Conservation (phyloP, 352 stramenopile genomes). For the Phytophthora foliorum region DNA sequence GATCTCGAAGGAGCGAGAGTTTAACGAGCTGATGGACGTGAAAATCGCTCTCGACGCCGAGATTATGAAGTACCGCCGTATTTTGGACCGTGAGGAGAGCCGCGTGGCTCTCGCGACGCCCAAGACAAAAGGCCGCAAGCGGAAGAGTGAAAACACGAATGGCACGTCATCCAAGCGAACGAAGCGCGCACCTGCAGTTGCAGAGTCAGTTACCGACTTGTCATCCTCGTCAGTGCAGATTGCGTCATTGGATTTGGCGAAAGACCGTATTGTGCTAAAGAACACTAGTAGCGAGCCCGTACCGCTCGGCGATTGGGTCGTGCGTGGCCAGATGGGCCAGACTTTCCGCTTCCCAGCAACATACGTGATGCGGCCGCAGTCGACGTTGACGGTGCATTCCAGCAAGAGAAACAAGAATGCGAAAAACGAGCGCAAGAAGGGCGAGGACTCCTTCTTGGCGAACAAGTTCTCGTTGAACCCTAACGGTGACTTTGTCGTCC, state of each 20-base stretch:
- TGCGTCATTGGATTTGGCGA: conserved; percentile 70
- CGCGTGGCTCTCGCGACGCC: conserved; percentile 73
- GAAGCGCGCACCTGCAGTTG: conserved; percentile 40
- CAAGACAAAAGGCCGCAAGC: conserved; percentile 64
- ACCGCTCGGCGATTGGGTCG: conserved; percentile 71
- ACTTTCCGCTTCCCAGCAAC: conserved; percentile 76
- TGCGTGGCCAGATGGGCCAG: conserved; percentile 69
- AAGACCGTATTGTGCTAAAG: conserved; percentile 81
- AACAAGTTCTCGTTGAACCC: conserved; percentile 85
- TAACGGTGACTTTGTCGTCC: conserved; percentile 73
- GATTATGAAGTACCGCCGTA: conserved; percentile 85
- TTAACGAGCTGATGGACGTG: conserved; percentile 91
- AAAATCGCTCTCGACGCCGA: conserved; percentile 84
- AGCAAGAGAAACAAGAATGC: conserved; percentile 85
- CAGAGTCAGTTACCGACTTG: conserved; percentile 1
- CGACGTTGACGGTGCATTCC: conserved; percentile 81
- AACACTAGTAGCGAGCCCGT: conserved; percentile 73
- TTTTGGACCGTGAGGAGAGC: conserved; percentile 83
- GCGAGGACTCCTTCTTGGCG: conserved; percentile 81
- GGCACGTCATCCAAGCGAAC: conserved; percentile 47
- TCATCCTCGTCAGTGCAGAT: conserved; percentile 64
- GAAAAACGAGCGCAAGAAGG: conserved; percentile 74
- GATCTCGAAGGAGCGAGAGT: conserved; percentile 79
- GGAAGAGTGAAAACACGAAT: conserved; percentile 60
- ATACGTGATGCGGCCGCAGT: conserved; percentile 76